Conservation (phyloP, 768 basidiomycete species). For the Phlebiopsis flavidoalba region DNA sequence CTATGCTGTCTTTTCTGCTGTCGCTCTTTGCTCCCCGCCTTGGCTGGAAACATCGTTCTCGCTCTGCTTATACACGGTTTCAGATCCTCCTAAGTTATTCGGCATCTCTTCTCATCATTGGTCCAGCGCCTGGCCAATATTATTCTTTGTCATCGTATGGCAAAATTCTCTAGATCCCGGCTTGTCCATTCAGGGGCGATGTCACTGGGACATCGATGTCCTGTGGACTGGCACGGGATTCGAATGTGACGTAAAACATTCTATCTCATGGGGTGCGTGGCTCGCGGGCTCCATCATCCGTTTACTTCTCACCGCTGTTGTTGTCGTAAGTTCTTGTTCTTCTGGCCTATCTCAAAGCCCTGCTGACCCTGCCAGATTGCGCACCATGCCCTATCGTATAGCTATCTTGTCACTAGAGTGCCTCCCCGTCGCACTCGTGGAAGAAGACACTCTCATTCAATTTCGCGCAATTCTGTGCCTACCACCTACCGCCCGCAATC, state of each 20-base stretch:
- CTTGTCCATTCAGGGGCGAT: slow-evolving; percentile 39
- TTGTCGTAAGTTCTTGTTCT: slow-evolving; percentile 42
- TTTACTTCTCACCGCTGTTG: slow-evolving; percentile 42
- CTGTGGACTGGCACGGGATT: slow-evolving; percentile 48
- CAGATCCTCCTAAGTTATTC: slow-evolving; percentile 34
- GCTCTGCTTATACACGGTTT: slow-evolving; percentile 26
- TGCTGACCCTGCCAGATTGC: slow-evolving; percentile 14
- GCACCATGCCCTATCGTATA: slow-evolving; percentile 22
- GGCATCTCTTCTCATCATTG: slow-evolving; percentile 43
- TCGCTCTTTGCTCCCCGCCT: slow-evolving; percentile 35
- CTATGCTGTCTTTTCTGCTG: slow-evolving; percentile 36
- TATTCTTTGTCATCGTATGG: slow-evolving; percentile 50
- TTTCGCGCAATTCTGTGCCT: slow-evolving; percentile 5
- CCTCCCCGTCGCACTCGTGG: slow-evolving; percentile 17
- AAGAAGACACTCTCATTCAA: slow-evolving; percentile 14
- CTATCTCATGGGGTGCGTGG: slow-evolving; percentile 50
- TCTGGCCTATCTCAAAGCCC: background rate
- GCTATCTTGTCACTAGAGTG: slow-evolving; percentile 20
- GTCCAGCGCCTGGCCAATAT: slow-evolving; percentile 53
- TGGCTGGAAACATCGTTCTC: slow-evolving; percentile 20
- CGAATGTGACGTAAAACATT: slow-evolving; percentile 20
- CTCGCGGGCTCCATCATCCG: slow-evolving; percentile 47
- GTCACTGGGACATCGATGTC: slow-evolving; percentile 60
- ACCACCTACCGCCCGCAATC: background rate
- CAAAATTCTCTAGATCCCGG: slow-evolving; percentile 32